Conservation (phyloP, 2,329 filamentous ascomycete species). For the Aureobasidium uvarum region DNA sequence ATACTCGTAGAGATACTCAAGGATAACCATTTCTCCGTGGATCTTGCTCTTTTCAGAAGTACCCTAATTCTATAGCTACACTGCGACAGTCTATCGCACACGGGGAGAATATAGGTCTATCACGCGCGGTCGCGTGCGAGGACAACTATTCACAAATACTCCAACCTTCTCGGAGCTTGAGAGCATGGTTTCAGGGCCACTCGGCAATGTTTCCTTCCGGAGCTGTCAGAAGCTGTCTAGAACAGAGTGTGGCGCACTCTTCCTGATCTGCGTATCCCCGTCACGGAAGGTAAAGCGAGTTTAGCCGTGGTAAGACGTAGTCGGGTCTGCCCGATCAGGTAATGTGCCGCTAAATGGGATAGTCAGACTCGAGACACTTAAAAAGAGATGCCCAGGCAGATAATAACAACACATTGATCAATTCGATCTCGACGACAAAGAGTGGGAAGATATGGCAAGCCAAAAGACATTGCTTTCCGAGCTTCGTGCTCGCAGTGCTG, state of each 20-base stretch:
- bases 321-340: neutral
- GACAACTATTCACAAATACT: neutral
- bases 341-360: neutral
- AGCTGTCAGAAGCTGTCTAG: neutral
- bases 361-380: neutral
- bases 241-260: neutral
- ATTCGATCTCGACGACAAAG: neutral
- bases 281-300: constrained; percentile 5
- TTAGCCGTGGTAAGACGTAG: neutral
- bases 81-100: neutral
- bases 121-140: neutral
- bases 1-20: too few species aligned
- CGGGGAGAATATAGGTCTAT: neutral
- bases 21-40: too few species aligned
- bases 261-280: neutral
- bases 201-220: neutral
- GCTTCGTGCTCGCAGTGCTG: constrained; percentile 21
- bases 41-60: neutral
- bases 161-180: neutral
- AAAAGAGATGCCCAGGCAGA: neutral
- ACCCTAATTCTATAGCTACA: neutral
- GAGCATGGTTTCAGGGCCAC: neutral
- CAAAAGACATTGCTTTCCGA: constrained; percentile 24
- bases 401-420: neutral
- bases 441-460: neutral